Percentiles rank a stretch among this genome's conserved stretches.
Conservation (phyloP, 2,329 filamentous ascomycete genomes). For the Didymella pinodella region DNA sequence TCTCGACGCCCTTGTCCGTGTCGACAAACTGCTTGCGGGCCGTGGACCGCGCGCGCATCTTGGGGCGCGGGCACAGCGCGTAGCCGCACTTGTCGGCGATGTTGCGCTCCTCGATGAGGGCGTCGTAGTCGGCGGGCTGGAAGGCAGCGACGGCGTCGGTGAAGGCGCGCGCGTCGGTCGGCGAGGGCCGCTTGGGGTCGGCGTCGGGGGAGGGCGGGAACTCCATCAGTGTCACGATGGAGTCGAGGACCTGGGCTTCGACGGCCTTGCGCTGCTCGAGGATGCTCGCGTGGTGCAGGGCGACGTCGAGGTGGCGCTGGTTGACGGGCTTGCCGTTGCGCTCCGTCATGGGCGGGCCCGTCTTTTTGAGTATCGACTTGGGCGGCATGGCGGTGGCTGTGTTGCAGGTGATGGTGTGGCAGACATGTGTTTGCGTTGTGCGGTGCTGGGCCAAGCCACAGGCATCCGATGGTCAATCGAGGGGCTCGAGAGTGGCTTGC, state of each 20-base stretch:
- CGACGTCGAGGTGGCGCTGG: slow-evolving; percentile 65
- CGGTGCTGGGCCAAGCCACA: not conserved
- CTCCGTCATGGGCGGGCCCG: slow-evolving; percentile 30
- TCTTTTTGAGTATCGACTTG: slow-evolving; percentile 58
- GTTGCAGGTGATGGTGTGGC: not conserved
- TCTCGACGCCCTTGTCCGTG: slow-evolving; percentile 63
- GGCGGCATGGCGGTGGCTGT: slow-evolving; percentile 44
- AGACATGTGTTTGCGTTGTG: not conserved
- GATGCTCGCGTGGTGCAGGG: slow-evolving; percentile 80
- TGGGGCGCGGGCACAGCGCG: slow-evolving; percentile 74
- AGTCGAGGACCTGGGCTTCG: slow-evolving; percentile 75
- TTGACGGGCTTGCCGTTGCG: slow-evolving; percentile 44
- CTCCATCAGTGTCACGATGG: slow-evolving; percentile 75
- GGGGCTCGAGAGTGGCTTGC: not conserved
- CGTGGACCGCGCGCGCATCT: slow-evolving; percentile 60
- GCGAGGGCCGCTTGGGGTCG: slow-evolving; percentile 60
- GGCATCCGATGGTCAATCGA: slow-evolving; percentile 1
- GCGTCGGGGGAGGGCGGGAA: slow-evolving; percentile 63
- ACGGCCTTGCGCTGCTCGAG: slow-evolving; percentile 84
- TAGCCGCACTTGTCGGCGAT: slow-evolving; percentile 85
- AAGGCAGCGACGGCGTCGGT: slow-evolving; percentile 73
- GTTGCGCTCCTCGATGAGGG: slow-evolving; percentile 87
- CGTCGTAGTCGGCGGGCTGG: slow-evolving; percentile 88
- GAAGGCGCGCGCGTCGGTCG: slow-evolving; percentile 70
- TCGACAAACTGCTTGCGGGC: slow-evolving; percentile 71